phyloP scores from a whole-genome alignment of 2,329 filamentous ascomycete genomes.

The Periconia macrospinosa region DNA sequence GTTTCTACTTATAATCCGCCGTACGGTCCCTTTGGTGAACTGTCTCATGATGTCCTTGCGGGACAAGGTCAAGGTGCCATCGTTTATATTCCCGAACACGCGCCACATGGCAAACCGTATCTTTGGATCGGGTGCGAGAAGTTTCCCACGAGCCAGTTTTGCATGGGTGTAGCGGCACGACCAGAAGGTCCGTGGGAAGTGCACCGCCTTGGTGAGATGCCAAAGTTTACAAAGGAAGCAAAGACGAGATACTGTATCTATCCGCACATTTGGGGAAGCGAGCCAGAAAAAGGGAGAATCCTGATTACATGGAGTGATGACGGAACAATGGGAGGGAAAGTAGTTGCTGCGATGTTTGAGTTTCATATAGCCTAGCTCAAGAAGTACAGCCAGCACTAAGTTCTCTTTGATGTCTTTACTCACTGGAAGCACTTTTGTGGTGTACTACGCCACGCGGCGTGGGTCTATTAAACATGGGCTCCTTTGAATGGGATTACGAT shows the following conservation, averaged over 20 bases:
- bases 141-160: conserved; percentile 13
- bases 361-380: neutral
- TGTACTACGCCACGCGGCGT: too few species aligned
- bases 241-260: conserved; percentile 14
- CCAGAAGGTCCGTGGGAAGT: conserved; percentile 16
- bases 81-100: conserved; percentile 7
- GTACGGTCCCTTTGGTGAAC: conserved; percentile 13
- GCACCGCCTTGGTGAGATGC: conserved; percentile 10
- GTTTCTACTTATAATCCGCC: conserved; percentile 2
- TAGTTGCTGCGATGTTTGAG: conserved; percentile 5
- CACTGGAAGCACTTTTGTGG: too few species aligned
- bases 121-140: conserved; percentile 16
- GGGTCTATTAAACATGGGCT: too few species aligned
- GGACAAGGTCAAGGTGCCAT: conserved; percentile 16
- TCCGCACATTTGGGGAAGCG: conserved; percentile 14
- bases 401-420: too few species aligned
- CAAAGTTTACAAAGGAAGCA: conserved; percentile 5
- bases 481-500: too few species aligned
- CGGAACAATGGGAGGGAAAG: conserved; percentile 14
- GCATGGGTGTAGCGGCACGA: conserved; percentile 9
- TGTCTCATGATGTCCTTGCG: conserved; percentile 11
- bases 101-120: conserved; percentile 5
- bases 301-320: conserved; percentile 16
- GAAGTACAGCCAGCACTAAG: neutral
- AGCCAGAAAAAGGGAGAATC: conserved; percentile 3